Base-by-base conservation (phyloP, 2,329 filamentous ascomycete species). In the Epicoccum nigrum region DNA sequence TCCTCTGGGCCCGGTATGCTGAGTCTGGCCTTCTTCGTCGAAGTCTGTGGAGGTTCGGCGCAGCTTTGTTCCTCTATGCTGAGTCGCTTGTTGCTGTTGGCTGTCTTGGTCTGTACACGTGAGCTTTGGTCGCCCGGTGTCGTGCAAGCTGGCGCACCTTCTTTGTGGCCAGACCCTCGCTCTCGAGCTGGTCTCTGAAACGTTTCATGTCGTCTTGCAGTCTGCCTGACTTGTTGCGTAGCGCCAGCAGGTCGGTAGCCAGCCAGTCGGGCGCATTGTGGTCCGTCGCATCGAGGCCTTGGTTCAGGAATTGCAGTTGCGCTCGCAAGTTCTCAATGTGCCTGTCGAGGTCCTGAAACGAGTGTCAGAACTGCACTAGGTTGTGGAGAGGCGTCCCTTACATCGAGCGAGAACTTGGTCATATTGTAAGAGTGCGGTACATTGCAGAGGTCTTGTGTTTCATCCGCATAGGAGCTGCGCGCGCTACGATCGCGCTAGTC, bases 221-320 rank as follows among this genome's bases (percentile, higher is more conserved):
- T 30, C 65, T 65, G 13, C 68, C 63, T 13, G 67, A 64, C 46
- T 69, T 68, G 21, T 69, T 69, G 27, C 67, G 63, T 35, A 72
- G 47, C 16, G 62, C 65, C 38, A 71, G 48, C 31, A 72, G 62
- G 39, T 71, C 68, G 5, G 63, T 63, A n/a, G 68, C 64, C n/a
- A 70, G 58, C 68, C 68, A 71, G 45, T 71, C 68, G 11, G 68
- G 68, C 27, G 60, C 62, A 62, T 68, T 68, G 55, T 68, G 63
- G 49, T 72, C 68, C 31, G 67, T 71, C 27, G 60, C 61, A 54
- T 71, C 63, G 58, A 72, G 67, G 19, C 63, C 56, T 47, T 65
- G 56, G 42, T 64, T 64, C 38, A 72, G 58, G 54, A 69, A 65
- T 19, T 58, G 59, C 35, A 72, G 45, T 51, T 68, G 64, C 25